Base-by-base conservation (phyloP, 768 basidiomycete genomes). In the Agrocybe praecox region DNA sequence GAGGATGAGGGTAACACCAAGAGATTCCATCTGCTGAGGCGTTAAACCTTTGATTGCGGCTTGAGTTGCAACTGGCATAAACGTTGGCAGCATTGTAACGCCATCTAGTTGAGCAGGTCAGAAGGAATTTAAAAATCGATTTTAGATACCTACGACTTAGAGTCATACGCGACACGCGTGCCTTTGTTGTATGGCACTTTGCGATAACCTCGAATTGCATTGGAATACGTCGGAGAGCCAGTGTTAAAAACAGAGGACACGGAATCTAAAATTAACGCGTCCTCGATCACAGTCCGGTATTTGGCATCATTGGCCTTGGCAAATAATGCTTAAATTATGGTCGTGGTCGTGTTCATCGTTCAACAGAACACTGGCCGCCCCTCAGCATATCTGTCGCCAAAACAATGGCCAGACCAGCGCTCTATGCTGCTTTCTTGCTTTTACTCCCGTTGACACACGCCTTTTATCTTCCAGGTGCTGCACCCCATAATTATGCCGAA, bases 61-160 rank as follows among this genome's bases (percentile, higher is more conserved):
- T 67, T 96, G 94, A 4, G 94, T 96, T 2, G 92, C 93, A 9
- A 95, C 92, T 2, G 93, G 94, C 94, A 95, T 96, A 65, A 96
- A 96, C 0, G 93, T 92, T 1, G 93, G 93, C 18, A 94, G 75
- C 79, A 89, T 84, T 1, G 92, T 94, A 36, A 81, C 74, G 9
- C 91, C 92, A 75, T 94, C 91, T 92, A 57, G 12, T 22, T 46
- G 24, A 3, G 45, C 23, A 19, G 22, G 26, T 46, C 22, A 17
- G 42, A 15, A 29, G 9, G 21, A 14, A 33, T 46, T 7, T 40
- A 23, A 29, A 53, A 55, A 24, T 15, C 7, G 10, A n/a, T 57
- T 29, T 54, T 12, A 56, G 44, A 26, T 2, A 77, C 88, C 68
- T 68, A 90, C 93, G 93, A 53, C 89, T 78, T 45, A 96, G 80